These are phyloP conservation scores for Penicillium sp. DNA, from an alignment of 2,329 filamentous ascomycete species.

Conservation along the genomic window DNA sequence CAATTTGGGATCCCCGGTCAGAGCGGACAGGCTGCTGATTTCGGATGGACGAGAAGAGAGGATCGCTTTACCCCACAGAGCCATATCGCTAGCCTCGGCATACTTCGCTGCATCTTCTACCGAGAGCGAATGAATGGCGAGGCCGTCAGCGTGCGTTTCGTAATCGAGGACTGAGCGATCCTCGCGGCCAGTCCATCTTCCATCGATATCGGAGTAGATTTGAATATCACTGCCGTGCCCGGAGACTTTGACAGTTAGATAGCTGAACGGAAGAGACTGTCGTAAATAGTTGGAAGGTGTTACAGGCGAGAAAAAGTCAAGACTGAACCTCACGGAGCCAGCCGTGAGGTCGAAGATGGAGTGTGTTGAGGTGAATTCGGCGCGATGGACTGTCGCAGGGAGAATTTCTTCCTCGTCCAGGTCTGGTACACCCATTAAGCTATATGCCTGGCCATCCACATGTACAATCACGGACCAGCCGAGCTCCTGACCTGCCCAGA, in stretches of 20 bases:
- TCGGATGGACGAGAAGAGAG: conserved; percentile 41
- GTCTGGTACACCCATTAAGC: conserved; percentile 45
- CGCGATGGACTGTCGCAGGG: conserved; percentile 39
- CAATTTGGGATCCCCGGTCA: conserved; percentile 32
- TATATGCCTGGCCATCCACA: conserved; percentile 46
- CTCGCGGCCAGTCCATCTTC: conserved; percentile 47
- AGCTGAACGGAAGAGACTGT: conserved; percentile 51
- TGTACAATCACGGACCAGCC: conserved; percentile 49
- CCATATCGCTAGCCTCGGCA: conserved; percentile 45
- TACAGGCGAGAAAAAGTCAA: conserved; percentile 53
- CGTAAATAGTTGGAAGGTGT: conserved; percentile 47
- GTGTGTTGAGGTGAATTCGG: conserved; percentile 49
- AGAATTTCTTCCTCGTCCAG: conserved; percentile 27
- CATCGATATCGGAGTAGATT: conserved; percentile 50
- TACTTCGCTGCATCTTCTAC: conserved; percentile 37
- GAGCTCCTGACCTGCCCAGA: conserved; percentile 49
- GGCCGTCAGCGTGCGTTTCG: conserved; percentile 26
- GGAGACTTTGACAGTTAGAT: conserved; percentile 44
- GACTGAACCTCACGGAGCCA: conserved; percentile 37
- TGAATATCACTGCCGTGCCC: conserved; percentile 38
- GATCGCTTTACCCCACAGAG: conserved; percentile 47
- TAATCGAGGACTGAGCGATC: conserved; percentile 29
- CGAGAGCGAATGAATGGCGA: conserved; percentile 37
- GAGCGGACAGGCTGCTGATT: conserved; percentile 32
- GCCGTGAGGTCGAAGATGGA: conserved; percentile 45